Evolutionary conservation across 2,329 filamentous ascomycete genomes (phyloP).

Genomic region (Penicillium rolfsii): DNA sequence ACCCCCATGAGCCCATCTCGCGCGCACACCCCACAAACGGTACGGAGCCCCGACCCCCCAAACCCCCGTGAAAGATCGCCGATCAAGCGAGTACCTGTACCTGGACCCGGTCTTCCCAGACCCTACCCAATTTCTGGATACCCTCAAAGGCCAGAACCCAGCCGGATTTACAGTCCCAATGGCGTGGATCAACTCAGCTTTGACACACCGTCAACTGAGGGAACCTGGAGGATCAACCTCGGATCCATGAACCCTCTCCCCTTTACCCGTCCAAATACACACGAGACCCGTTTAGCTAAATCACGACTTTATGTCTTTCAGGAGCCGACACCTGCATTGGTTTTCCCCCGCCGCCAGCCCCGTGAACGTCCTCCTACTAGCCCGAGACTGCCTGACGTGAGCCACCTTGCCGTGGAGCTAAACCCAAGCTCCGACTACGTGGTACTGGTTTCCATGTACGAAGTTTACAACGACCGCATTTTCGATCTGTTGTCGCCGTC

Average conservation of each 20-base stretch:
- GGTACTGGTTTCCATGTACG: conserved; percentile 94
- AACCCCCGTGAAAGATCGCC: conserved; percentile 26
- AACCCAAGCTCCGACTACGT: conserved; percentile 78
- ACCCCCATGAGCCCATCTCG: conserved; percentile 65
- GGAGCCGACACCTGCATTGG: conserved; percentile 62
- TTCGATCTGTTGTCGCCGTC: conserved; percentile 79
- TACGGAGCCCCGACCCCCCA: conserved; percentile 44
- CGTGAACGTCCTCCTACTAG: conserved; percentile 71
- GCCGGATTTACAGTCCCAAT: conserved; percentile 4
- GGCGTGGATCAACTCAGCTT: conserved; percentile 13
- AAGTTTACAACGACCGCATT: conserved; percentile 98
- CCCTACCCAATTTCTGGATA: conserved; percentile 18
- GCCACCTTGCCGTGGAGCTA: conserved; percentile 66
- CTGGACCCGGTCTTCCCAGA: conserved; percentile 22
- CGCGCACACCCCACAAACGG: conserved; percentile 50
- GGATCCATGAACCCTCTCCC: conserved; percentile 28
- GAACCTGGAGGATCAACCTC: conserved; percentile 17
- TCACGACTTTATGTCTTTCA: conserved; percentile 47
- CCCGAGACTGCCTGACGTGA: conserved; percentile 74
- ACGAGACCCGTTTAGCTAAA: conserved; percentile 43
- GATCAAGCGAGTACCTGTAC: conserved; percentile 19
- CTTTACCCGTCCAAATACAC: conserved; percentile 31
- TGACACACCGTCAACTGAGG: conserved; percentile 15
- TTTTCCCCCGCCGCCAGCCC: conserved; percentile 60
- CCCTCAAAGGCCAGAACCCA: conserved; percentile 12